Conservation (phyloP, 2,329 filamentous ascomycete species). For the Penicillium sp. region DNA sequence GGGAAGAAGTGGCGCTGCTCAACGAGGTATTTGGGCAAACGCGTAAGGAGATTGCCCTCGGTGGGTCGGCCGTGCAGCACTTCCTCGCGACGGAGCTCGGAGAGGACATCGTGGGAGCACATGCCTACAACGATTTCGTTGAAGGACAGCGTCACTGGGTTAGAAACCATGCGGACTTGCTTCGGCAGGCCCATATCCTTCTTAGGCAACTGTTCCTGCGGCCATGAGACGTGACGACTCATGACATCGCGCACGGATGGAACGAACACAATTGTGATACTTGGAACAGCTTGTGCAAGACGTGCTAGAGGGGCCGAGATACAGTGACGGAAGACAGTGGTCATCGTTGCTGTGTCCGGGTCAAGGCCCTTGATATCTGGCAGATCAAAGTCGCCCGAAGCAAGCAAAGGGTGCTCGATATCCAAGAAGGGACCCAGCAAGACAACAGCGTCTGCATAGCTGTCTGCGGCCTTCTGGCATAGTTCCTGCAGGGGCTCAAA, state of each 20-base stretch:
- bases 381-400: slow-evolving; percentile 78
- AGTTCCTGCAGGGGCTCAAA: slow-evolving; percentile 86
- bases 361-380: slow-evolving; percentile 71
- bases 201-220: slow-evolving; percentile 72
- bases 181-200: slow-evolving; percentile 81
- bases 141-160: slow-evolving; percentile 85
- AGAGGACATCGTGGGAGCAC: slow-evolving; percentile 82
- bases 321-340: slow-evolving; percentile 80
- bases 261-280: slow-evolving; percentile 79
- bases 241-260: slow-evolving; percentile 84
- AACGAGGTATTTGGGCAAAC: slow-evolving; percentile 78
- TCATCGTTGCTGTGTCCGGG: slow-evolving; percentile 78
- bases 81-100: slow-evolving; percentile 80
- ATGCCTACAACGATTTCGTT: slow-evolving; percentile 87
- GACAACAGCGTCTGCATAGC: slow-evolving; percentile 77
- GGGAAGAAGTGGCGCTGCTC: slow-evolving; percentile 93
- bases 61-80: slow-evolving; percentile 62
- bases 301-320: slow-evolving; percentile 75
- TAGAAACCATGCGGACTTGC: slow-evolving; percentile 77
- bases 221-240: slow-evolving; percentile 85
- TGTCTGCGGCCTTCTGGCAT: slow-evolving; percentile 76
- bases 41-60: slow-evolving; percentile 68
- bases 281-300: slow-evolving; percentile 73
- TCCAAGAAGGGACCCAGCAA: slow-evolving; percentile 90
- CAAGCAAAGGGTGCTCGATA: slow-evolving; percentile 85